These are phyloP conservation scores for Coniochaeta sp. DNA, from an alignment of 2,329 filamentous ascomycete genomes.

Conservation along the genomic window DNA sequence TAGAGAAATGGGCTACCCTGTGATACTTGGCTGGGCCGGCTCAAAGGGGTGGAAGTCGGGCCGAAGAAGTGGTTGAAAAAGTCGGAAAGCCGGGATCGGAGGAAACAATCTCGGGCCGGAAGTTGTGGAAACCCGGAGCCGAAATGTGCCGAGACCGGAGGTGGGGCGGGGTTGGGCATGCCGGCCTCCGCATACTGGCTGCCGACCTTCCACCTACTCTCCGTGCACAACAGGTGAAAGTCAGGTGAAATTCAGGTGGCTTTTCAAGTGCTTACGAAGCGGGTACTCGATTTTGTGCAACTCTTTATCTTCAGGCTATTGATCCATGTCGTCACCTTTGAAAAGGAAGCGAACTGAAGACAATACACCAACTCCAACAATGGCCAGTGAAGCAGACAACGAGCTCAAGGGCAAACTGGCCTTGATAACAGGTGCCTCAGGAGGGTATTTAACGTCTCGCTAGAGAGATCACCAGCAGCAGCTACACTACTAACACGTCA, in stretches of 20 bases:
- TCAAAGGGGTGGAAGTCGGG: too few relatives aligned
- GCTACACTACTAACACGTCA: not conserved
- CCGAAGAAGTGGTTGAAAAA: not conserved
- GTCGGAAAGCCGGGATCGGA: not conserved
- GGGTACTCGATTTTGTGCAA: not conserved
- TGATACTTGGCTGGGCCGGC: too few relatives aligned
- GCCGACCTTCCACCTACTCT: not conserved
- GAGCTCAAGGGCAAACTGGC: constrained; percentile 46
- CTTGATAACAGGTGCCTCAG: constrained; percentile 54
- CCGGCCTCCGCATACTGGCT: not conserved
- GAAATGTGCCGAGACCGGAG: not conserved
- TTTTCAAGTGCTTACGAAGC: not conserved
- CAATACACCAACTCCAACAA: not conserved
- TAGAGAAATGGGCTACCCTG: not conserved
- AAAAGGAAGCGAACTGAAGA: not conserved
- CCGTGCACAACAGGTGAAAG: not conserved
- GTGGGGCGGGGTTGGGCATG: not conserved
- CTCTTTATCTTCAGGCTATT: not conserved
- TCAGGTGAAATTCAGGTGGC: not conserved
- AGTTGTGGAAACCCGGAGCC: not conserved
- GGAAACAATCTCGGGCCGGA: not conserved
- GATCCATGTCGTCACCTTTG: not conserved
- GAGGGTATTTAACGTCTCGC: constrained; percentile 37
- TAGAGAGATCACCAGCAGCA: not conserved
- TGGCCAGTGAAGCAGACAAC: constrained; percentile 20